Evolutionary conservation across 257 asterid genomes (phyloP), one percentile per base, ranked within the genome.

Genomic region (Solanum chmielewskii): DNA sequence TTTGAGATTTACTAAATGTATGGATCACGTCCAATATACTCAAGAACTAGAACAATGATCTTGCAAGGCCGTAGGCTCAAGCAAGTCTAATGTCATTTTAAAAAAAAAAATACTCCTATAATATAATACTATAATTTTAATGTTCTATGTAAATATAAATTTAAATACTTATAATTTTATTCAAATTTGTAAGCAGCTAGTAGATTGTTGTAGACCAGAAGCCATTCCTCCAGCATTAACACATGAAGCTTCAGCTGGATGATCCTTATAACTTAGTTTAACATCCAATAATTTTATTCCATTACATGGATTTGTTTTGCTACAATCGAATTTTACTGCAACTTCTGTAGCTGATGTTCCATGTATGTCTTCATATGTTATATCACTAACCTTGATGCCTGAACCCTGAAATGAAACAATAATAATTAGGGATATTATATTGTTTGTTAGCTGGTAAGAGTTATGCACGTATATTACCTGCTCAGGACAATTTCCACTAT

Each of bases 331-430:
- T 44, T 90, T 95, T 68, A 94, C 92, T 0, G 95, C 97, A 0
- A 94, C 91, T 86, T 90, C 86, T 21, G 94, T 94, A 21, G 97
- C 93, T 0, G 98, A 94, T 37, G 97, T 91, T 73, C 98, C 97
- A 3, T 88, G 88, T 35, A 94, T 83, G 75, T 93, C 92, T 13
- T 88, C 88, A 35, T 95, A 95, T 3, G 87, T 90, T 9, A 94
- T 91, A 3, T 93, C 93, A 7, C 91, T 92, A 9, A 94, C 89
- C 88, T 91, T 88, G 83, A 95, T 92, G 0, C 98, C 97, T 1
- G 96, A 95, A 45, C 29, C 89, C 98, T 93, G 85, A 84, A 42
- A 39, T 0, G 2, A 37, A 42, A 76, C 2, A 76, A 42, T 42
- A 4, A 14, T 76, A 42, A 42, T 47, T 13, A 47, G 18, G 18